Percentiles rank a stretch among this genome's conserved stretches.
phyloP scores from a whole-genome alignment of 176 grass and related monocot species.

The Ensete ventricosum region DNA sequence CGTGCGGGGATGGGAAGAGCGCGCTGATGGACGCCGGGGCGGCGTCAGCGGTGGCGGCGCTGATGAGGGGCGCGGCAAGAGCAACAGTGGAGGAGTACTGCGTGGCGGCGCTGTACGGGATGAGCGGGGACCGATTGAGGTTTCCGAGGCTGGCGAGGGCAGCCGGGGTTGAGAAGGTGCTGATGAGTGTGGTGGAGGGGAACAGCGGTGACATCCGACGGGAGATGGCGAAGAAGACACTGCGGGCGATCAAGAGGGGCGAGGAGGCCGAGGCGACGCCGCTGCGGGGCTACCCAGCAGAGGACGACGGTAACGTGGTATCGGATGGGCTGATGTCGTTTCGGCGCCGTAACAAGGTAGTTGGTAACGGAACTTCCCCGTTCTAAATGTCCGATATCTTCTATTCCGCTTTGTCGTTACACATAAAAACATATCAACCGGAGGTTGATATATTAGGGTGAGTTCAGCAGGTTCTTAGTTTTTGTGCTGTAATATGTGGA shows the following conservation, averaged over 20 bases:
- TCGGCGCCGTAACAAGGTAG: conserved; percentile 39
- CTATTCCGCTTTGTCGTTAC: conserved; percentile 11
- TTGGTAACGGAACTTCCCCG: conserved; percentile 32
- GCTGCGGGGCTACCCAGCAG: not conserved
- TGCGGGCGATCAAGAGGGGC: conserved; percentile 46
- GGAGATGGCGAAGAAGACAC: conserved; percentile 69
- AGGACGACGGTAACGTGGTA: conserved; percentile 50
- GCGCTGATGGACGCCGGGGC: conserved; percentile 72
- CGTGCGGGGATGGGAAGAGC: conserved; percentile 48
- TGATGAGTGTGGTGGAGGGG: conserved; percentile 46
- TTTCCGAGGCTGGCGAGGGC: conserved; percentile 67
- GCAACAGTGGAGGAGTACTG: conserved; percentile 49
- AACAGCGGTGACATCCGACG: conserved; percentile 35
- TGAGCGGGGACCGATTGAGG: conserved; percentile 65
- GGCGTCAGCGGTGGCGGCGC: conserved; percentile 31
- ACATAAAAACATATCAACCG: not conserved
- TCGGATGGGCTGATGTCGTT: conserved; percentile 80
- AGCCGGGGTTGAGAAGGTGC: conserved; percentile 36
- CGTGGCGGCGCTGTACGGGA: conserved; percentile 62
- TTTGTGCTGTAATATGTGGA: too few relatives aligned
- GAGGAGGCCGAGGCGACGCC: conserved; percentile 20
- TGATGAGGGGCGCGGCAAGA: conserved; percentile 21
- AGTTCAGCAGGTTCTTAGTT: too few relatives aligned
- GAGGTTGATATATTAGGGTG: too few relatives aligned
- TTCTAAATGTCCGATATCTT: conserved; percentile 31